phyloP scores from a whole-genome alignment of 208 protist genomes.

The Trypanosoma conorhini region DNA sequence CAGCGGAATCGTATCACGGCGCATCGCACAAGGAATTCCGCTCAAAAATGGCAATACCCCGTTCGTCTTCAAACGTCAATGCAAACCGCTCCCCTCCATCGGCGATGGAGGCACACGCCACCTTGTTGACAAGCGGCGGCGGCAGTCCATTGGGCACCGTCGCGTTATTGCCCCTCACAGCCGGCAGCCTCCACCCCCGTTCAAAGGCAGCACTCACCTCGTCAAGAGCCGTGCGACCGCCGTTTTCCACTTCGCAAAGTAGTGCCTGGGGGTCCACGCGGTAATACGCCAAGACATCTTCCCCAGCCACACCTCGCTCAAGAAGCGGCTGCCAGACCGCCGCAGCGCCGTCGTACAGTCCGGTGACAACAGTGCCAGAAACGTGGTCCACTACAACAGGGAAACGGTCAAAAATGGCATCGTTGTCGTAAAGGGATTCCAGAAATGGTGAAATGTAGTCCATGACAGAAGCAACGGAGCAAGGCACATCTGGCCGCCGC shows the following conservation, averaged over 20 bases:
- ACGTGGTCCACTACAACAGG: constrained; percentile 77
- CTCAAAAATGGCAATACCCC: constrained; percentile 77
- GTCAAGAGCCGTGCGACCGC: constrained; percentile 18
- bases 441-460: constrained; percentile 70
- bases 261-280: constrained; percentile 55
- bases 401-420: constrained; percentile 89
- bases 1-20: neutral
- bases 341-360: constrained; percentile 82
- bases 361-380: constrained; percentile 76
- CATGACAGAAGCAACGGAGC: constrained; percentile 68
- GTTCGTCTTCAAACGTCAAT: constrained; percentile 72
- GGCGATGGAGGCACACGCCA: constrained; percentile 66
- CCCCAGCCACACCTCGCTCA: constrained; percentile 10
- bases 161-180: neutral
- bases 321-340: constrained; percentile 86
- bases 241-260: constrained; percentile 40
- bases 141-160: constrained; percentile 41
- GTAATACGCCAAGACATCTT: constrained; percentile 63
- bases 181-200: constrained; percentile 30
- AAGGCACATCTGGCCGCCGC: constrained; percentile 58
- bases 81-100: constrained; percentile 84
- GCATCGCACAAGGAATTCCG: constrained; percentile 18
- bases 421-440: constrained; percentile 74
- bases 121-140: constrained; percentile 78
- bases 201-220: constrained; percentile 53